phyloP scores from a whole-genome alignment of 2,329 filamentous ascomycete species.

The Clonostachys byssicola region DNA sequence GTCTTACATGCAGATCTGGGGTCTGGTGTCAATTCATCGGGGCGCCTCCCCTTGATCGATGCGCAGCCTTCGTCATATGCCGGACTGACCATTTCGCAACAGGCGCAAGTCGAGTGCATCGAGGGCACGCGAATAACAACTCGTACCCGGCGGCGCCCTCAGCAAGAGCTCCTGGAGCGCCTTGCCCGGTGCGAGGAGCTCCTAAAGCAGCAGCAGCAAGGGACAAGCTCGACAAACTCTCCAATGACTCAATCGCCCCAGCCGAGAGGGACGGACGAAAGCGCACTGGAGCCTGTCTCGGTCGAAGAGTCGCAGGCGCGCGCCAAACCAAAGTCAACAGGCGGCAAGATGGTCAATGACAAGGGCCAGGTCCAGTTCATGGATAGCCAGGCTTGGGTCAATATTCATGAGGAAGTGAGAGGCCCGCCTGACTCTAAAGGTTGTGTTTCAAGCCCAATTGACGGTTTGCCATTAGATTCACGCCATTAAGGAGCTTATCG shows the following conservation, averaged over 20 bases:
- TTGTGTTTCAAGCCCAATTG: constrained; percentile 6
- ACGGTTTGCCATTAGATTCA: constrained; percentile 34
- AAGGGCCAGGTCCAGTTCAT: constrained; percentile 52
- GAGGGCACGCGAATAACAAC: too few relatives aligned
- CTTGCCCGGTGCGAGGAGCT: constrained; percentile 55
- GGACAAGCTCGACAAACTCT: not conserved
- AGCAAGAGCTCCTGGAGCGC: constrained; percentile 58
- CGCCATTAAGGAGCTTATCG: constrained; percentile 56
- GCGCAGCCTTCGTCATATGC: too few relatives aligned
- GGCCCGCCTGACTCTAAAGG: not conserved
- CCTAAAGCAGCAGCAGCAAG: constrained; percentile 34
- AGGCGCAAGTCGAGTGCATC: too few relatives aligned
- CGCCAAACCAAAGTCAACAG: constrained; percentile 1
- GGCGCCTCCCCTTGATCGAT: too few relatives aligned
- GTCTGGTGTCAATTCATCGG: too few relatives aligned
- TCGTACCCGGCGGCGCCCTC: constrained; percentile 24
- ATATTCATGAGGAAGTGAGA: constrained; percentile 52
- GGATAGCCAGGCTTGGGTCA: constrained; percentile 50
- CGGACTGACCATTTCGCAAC: too few relatives aligned
- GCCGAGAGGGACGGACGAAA: not conserved
- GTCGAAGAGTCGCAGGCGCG: not conserved
- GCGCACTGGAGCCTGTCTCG: not conserved
- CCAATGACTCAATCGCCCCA: not conserved
- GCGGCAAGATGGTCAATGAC: constrained; percentile 48
- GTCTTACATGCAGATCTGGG: too few relatives aligned